Conservation (phyloP, 768 basidiomycete genomes). For the Tricholoma sp. region DNA sequence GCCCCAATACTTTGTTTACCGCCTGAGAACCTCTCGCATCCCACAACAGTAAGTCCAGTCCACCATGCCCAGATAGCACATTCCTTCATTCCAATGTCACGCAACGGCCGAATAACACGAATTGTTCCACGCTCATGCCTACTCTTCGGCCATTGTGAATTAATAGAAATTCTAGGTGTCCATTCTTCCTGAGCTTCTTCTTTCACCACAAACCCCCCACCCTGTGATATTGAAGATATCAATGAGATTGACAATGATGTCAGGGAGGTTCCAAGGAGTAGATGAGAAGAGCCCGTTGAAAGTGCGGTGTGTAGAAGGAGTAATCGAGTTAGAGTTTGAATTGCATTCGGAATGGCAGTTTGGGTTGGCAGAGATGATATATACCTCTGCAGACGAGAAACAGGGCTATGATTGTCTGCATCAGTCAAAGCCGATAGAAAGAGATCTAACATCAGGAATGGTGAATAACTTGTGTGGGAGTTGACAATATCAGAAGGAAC, state of each 20-base stretch:
- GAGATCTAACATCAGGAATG: conserved; percentile 21
- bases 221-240: conserved; percentile 70
- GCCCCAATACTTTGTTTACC: conserved; percentile 56
- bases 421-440: conserved; percentile 22
- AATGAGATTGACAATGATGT: conserved; percentile 72
- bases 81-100: conserved; percentile 75
- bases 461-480: neutral
- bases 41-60: conserved; percentile 49
- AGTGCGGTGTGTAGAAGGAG: conserved; percentile 64
- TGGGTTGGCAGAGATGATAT: conserved; percentile 68
- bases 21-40: conserved; percentile 39
- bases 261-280: conserved; percentile 74
- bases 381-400: conserved; percentile 40
- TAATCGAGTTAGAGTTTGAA: conserved; percentile 59
- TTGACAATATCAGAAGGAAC: conserved; percentile 1
- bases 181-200: conserved; percentile 74
- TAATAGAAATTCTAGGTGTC: conserved; percentile 26
- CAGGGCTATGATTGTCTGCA: conserved; percentile 11
- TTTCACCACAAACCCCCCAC: conserved; percentile 64
- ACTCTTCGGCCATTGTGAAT: conserved; percentile 6
- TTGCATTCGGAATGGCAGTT: conserved; percentile 57
- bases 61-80: conserved; percentile 78
- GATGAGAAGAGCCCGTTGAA: conserved; percentile 58
- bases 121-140: conserved; percentile 23
- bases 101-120: conserved; percentile 59